Evolutionary conservation across 2,329 filamentous ascomycete species (phyloP), one percentile per base, ranked within the genome.

Genomic region (Cordyceps militaris): DNA sequence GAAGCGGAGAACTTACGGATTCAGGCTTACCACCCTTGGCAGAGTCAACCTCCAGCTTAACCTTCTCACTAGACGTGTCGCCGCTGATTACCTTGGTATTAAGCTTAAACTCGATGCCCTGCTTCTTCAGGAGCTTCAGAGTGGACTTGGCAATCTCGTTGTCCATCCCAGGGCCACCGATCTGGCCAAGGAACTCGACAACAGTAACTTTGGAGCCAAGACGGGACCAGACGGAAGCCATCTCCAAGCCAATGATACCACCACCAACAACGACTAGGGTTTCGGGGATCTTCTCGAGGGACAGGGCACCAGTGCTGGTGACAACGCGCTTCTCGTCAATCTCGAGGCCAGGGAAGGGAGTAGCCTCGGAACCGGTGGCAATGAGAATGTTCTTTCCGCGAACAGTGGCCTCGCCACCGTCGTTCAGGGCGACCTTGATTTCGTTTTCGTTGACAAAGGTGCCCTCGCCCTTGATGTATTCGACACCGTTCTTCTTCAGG

Each of bases 401-500:
- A 61, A 97, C 77, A 64, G 83, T 89, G 62, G 89, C 87, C 82
- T 97, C 92, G 70, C 93, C 92, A 67, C 94, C 94, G 21, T 97
- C 93, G 66, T 88, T 84, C 61, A 97, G 84, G 69, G 88, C 87
- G 67, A 99, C 90, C 76, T 91, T 92, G 75, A 99, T 77, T 67
- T 94, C 93, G 77, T 97, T 85, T 76, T 95, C 89, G 73, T 89
- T 89, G 67, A 87, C 82, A 71, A 97, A 96, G 48, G 89, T 82
- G 65, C 88, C 93, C 53, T 90, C 85, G 66, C 94, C 94, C 81
- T 97, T 97, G 78, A 97, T 82, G 76, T 97, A 99, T 73, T 97
- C 91, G 65, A 97, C 94, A 63, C 91, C 90, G 79, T 99, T 99
- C 84, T 99, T 97, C 86, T 97, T 97, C 78, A 99, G 88, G 63